Percentiles rank a stretch among this genome's conserved stretches.
Conservation (phyloP, 2,329 filamentous ascomycete genomes). For the Aspergillus ibericus region DNA sequence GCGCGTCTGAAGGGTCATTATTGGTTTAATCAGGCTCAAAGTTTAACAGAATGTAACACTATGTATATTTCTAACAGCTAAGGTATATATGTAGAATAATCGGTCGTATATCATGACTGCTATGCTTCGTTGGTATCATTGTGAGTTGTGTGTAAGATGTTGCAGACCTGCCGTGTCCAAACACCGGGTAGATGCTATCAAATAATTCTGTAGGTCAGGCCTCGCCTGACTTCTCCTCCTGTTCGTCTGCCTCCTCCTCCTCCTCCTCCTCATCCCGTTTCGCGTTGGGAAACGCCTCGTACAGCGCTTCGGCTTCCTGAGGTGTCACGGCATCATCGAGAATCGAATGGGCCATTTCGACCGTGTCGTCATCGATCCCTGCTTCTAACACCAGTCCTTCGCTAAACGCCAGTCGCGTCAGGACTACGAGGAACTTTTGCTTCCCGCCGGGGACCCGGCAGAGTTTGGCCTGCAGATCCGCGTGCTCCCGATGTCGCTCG, state of each 20-base stretch:
- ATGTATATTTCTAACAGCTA: no score
- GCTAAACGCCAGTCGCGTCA: slow-evolving; percentile 82
- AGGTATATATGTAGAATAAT: no score
- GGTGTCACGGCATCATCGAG: slow-evolving; percentile 79
- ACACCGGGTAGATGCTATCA: no score
- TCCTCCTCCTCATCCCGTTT: slow-evolving; percentile 26
- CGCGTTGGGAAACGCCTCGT: slow-evolving; percentile 46
- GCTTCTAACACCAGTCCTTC: slow-evolving; percentile 76
- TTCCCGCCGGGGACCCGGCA: slow-evolving; percentile 67
- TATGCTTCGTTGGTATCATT: no score
- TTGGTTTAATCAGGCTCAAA: no score
- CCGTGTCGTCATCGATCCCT: slow-evolving; percentile 73
- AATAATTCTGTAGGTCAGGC: not conserved
- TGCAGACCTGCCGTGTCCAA: no score
- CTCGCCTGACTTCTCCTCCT: not conserved
- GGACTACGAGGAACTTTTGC: slow-evolving; percentile 77
- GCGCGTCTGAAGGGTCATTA: no score
- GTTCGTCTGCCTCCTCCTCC: slow-evolving; percentile 6
- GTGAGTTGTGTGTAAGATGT: no score
- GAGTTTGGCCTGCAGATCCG: slow-evolving; percentile 72
- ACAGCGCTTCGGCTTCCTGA: slow-evolving; percentile 68
- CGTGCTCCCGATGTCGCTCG: slow-evolving; percentile 59
- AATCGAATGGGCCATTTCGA: slow-evolving; percentile 77
- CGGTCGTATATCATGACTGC: no score
- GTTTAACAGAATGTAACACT: no score